Percentiles rank a stretch among this genome's conserved stretches.
Evolutionary conservation across 73 alveolate species (phyloP).

Genomic region (Symbiodinium pilosum): DNA sequence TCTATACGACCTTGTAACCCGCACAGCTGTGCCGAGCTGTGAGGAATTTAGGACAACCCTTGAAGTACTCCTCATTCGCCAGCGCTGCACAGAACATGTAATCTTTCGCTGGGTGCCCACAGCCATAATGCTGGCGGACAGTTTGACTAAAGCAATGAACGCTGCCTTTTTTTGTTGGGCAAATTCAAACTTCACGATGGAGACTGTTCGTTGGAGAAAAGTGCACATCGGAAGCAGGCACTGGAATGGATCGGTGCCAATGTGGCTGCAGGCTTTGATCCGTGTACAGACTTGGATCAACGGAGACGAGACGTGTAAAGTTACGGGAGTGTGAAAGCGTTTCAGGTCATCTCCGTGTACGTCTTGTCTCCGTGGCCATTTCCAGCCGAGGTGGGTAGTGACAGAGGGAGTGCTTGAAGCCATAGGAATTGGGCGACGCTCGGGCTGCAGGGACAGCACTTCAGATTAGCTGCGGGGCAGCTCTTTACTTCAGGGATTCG

Average conservation of each 20-base stretch:
- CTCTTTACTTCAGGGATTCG: no score
- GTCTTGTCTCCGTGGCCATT: background rate
- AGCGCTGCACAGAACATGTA: background rate
- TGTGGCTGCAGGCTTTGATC: background rate
- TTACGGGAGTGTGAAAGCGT: background rate
- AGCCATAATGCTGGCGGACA: background rate
- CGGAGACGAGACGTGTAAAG: background rate
- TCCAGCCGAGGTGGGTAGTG: background rate
- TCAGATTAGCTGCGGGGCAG: no score
- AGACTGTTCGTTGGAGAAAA: background rate
- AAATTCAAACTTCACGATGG: background rate
- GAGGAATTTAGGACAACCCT: background rate
- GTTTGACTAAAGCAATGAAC: background rate
- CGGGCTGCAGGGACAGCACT: no score
- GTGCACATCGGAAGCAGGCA: background rate
- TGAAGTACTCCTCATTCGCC: background rate
- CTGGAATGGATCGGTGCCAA: background rate
- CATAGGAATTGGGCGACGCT: no score
- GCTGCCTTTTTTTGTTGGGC: background rate
- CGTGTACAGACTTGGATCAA: background rate
- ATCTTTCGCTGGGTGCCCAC: background rate
- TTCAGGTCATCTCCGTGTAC: background rate
- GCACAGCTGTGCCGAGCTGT: background rate
- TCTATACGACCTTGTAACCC: background rate
- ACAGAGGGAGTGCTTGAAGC: background rate